Evolutionary conservation across 2,329 filamentous ascomycete genomes (phyloP).

Genomic region (Pseudogymnoascus sp.): DNA sequence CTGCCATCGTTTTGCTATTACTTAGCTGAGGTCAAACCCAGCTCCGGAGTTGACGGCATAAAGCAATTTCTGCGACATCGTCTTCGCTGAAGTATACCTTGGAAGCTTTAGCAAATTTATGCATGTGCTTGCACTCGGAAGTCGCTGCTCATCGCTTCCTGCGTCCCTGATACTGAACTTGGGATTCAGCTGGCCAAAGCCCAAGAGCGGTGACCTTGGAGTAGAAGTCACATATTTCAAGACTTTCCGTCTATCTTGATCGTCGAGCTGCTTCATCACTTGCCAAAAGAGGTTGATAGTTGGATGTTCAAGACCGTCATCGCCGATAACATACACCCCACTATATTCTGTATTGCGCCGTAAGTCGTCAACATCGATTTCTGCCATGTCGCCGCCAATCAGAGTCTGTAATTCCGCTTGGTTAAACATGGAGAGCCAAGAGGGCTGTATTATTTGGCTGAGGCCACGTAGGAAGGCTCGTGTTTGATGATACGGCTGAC

Average conservation of each 20-base stretch:
- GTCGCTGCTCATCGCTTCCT: slow-evolving; percentile 62
- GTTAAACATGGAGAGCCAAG: slow-evolving; percentile 98
- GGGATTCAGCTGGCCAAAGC: slow-evolving; percentile 79
- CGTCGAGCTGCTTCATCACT: slow-evolving; percentile 68
- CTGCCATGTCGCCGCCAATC: slow-evolving; percentile 76
- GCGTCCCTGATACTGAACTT: slow-evolving; percentile 84
- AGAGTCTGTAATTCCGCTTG: slow-evolving; percentile 89
- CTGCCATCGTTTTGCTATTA: neutral
- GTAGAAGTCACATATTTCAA: slow-evolving; percentile 95
- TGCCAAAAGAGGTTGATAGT: slow-evolving; percentile 86
- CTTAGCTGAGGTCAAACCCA: slow-evolving; percentile 74
- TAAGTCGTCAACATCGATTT: slow-evolving; percentile 82
- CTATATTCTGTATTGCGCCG: slow-evolving; percentile 78
- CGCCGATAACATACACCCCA: slow-evolving; percentile 81
- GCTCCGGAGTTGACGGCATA: slow-evolving; percentile 87
- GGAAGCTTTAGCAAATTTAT: slow-evolving; percentile 92
- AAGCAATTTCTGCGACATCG: slow-evolving; percentile 70
- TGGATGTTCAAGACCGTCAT: slow-evolving; percentile 78
- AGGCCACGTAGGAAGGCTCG: slow-evolving; percentile 81
- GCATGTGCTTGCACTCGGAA: slow-evolving; percentile 93
- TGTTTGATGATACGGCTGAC: slow-evolving; percentile 74
- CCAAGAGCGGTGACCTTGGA: slow-evolving; percentile 78
- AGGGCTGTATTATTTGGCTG: slow-evolving; percentile 77
- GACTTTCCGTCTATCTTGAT: slow-evolving; percentile 73
- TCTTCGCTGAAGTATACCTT: slow-evolving; percentile 59